Evolutionary conservation across 495 filamentous ascomycete genomes (phyloP), one percentile per base, ranked within the genome.

Genomic region (Penicillium soppii): DNA sequence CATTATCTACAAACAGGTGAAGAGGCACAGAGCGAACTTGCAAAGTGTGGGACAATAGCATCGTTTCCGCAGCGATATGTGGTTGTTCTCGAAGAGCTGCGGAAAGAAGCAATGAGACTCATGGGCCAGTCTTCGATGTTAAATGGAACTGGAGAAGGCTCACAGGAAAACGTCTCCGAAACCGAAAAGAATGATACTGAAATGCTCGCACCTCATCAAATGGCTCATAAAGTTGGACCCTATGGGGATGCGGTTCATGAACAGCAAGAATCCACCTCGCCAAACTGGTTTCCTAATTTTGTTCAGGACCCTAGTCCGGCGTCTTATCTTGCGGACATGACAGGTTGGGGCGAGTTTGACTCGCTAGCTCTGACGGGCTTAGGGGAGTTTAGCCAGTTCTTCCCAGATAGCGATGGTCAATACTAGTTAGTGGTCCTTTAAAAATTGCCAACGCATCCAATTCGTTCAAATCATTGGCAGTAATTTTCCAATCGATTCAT

Each of bases 11-110:
- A 50, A 15, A 52, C 50, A 0, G 61, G 57, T 2, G 54, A 65
- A 30, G 46, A 53, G 27, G 57, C 54, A 12, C 61, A 65, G 23
- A 25, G 44, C 15, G 50, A 65, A 12, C 50, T 65, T 5, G 52
- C 57, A 17, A 46, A 52, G 20, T 61, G 52, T 45, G 57, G 57
- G 17, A 41, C 55, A 0, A 45, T 49, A 15, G 53, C 57, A 8
- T 65, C 61, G 0, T 65, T 61, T 36, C 49, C 55, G 5, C 52
- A 60, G 50, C 54, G 61, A 22, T 74, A 72, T 50, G 62, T 66
- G 4, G 57, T 71, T 35, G 72, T 77, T 0, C 63, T 77, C 1
- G 69, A 73, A 39, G 71, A 75, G 42, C 54, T 77, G n/a, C 59
- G 66, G 12, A 53, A 63, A n/a, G 74, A 77, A 47, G 74, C 71